Percentiles rank a stretch among this genome's conserved stretches.
These are phyloP conservation scores for Artemisia tridentata DNA, from an alignment of 129 eudicot species.

Conservation along the genomic window DNA sequence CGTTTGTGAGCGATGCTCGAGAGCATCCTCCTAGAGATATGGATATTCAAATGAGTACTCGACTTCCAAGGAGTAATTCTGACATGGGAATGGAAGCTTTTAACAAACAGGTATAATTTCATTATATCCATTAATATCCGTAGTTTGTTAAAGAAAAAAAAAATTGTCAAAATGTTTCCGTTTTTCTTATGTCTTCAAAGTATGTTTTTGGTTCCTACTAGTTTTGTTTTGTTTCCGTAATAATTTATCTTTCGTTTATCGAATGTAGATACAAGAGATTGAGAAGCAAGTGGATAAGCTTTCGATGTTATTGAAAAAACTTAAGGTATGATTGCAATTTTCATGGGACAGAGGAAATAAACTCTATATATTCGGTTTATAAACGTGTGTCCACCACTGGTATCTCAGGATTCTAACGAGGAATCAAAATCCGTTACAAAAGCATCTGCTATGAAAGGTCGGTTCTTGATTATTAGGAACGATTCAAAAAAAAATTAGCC, in stretches of 20 bases:
- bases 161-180: too few relatives aligned
- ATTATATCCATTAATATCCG: background rate
- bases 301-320: conserved; percentile 52
- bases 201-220: background rate
- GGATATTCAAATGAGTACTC: conserved; percentile 68
- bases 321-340: conserved; percentile 48
- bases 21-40: conserved; percentile 43
- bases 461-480: conserved; percentile 3
- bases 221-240: background rate
- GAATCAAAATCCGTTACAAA: conserved; percentile 92
- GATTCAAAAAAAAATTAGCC: background rate
- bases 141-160: background rate
- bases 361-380: background rate
- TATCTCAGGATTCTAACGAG: conserved; percentile 80
- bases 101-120: conserved; percentile 55
- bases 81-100: conserved; percentile 77
- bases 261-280: conserved; percentile 64
- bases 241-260: background rate
- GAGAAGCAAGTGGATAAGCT: conserved; percentile 78
- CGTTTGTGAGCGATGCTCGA: conserved; percentile 53
- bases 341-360: background rate
- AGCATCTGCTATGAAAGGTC: conserved; percentile 96
- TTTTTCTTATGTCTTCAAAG: background rate
- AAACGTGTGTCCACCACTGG: background rate
- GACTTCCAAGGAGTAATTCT: conserved; percentile 56